Percentiles rank a stretch among this genome's conserved stretches.
These are phyloP conservation scores for Echinosophora koreensis DNA, from an alignment of 306 rosid genomes.

Conservation along the genomic window DNA sequence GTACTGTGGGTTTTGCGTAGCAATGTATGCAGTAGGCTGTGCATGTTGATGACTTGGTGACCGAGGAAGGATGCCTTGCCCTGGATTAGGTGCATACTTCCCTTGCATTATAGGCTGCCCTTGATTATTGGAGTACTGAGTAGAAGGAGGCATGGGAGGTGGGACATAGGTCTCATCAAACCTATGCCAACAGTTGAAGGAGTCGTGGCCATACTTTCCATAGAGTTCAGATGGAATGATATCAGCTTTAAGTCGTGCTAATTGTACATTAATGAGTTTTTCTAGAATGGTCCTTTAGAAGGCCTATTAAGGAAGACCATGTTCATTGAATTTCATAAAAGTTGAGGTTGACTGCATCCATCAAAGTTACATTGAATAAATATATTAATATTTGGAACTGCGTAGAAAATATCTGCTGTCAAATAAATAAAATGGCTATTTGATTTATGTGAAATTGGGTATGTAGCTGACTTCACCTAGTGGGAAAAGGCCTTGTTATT, in stretches of 20 bases:
- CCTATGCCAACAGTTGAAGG: too few relatives aligned
- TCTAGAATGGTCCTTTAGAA: slow-evolving; percentile 27
- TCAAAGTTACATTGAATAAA: slow-evolving; percentile 22
- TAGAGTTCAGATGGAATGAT: neutral
- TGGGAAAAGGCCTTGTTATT: too few relatives aligned
- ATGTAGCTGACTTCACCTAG: neutral
- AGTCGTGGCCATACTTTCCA: too few relatives aligned
- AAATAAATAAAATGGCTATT: slow-evolving; percentile 11
- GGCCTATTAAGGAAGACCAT: slow-evolving; percentile 4
- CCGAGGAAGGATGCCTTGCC: too few relatives aligned
- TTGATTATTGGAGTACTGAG: too few relatives aligned
- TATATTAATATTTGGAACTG: slow-evolving; percentile 31
- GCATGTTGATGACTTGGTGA: too few relatives aligned
- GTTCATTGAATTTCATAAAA: slow-evolving; percentile 9
- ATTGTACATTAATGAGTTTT: slow-evolving; percentile 8
- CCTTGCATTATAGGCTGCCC: too few relatives aligned
- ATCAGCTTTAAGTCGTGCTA: slow-evolving; percentile 7
- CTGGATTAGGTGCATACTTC: too few relatives aligned
- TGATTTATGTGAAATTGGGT: slow-evolving; percentile 18
- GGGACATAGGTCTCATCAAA: too few relatives aligned
- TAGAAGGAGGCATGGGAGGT: too few relatives aligned
- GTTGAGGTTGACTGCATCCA: slow-evolving; percentile 29
- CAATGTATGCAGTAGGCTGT: too few relatives aligned
- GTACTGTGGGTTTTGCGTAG: too few relatives aligned
- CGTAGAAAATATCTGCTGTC: slow-evolving; percentile 27